Base-by-base conservation (phyloP, 208 protist species). In the Trypanosomatidae sp. region DNA sequence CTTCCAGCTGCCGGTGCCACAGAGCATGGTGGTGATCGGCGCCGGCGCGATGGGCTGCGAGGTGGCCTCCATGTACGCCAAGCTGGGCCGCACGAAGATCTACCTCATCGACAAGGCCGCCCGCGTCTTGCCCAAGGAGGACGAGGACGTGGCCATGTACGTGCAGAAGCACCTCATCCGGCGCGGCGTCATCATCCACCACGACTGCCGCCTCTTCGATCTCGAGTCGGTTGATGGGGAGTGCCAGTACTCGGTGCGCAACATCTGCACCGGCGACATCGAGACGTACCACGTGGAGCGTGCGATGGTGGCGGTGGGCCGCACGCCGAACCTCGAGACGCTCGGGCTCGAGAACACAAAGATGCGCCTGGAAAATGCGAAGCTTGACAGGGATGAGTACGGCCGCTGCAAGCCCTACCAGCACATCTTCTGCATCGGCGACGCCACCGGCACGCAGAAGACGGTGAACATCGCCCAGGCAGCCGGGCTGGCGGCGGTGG, bases 401-500 rank as follows among this genome's bases (percentile, higher is more conserved):
- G 64, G 80, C 53, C 86, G 85, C 13, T 91, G 86, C 78, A 62
- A 69, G 30, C 86, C 89, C 33, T 83, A 93, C 81, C 75, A 84
- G 19, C 86, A 94, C 70, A 94, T 94, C 56, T 94, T 91, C 83
- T 87, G 80, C 74, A 72, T 90, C 41, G 89, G 89, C 15, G 89
- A 94, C 52, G 87, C 79, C 22, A 76, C 79, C 3, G 73, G 56
- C 28, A 75, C 69, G 33, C 62, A 77, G 67, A 69, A 66, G 53
- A 66, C 79, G 50, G 86, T 90, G 43, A 83, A 86, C 69, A 67
- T 86, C 30, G 89, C 78, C 9, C 82, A 90, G 71, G 77, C 79
- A 3, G 71, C 85, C 25, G 89, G 82, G 25, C 80, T 72, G 43
- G 80, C 77, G 22, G 82, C 82, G 22, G 73, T 91, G 59, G 77